phyloP scores from a whole-genome alignment of 768 basidiomycete species.

The Suillus spraguei region DNA sequence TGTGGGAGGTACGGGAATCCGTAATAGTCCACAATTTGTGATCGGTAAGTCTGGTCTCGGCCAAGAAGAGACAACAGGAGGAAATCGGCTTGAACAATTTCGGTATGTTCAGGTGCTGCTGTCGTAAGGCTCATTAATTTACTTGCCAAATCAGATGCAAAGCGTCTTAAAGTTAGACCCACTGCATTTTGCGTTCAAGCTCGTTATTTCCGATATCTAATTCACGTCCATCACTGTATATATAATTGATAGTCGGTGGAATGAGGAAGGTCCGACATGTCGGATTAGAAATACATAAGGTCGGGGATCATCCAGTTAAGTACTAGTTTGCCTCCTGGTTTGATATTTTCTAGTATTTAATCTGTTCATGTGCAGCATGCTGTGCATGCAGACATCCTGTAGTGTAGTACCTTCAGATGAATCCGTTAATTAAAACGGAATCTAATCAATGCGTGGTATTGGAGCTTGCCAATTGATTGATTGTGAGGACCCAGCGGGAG shows the following conservation, averaged over 20 bases:
- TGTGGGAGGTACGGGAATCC: slow-evolving; percentile 9
- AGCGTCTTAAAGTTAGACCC: neutral
- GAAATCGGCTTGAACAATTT: neutral
- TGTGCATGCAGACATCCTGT: neutral
- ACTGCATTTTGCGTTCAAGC: neutral
- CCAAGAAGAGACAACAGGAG: neutral
- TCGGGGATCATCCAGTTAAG: neutral
- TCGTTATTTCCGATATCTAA: slow-evolving; percentile 11
- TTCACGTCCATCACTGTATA: slow-evolving; percentile 9
- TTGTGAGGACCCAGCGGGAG: neutral
- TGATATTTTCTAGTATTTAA: neutral
- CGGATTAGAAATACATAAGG: neutral
- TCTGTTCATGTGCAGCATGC: slow-evolving; percentile 1
- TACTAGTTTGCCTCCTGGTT: slow-evolving; percentile 5
- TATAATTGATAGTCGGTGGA: neutral
- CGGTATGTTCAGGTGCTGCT: neutral
- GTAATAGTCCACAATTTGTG: slow-evolving; percentile 10
- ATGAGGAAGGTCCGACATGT: neutral
- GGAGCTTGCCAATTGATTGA: neutral
- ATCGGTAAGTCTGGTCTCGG: neutral
- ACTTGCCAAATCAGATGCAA: neutral
- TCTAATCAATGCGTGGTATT: neutral
- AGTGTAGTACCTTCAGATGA: neutral
- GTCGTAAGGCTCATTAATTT: slow-evolving; percentile 3
- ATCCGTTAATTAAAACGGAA: neutral